Evolutionary conservation across 192 early-diverging fungal genomes (phyloP).

Genomic region (Podila horticola): DNA sequence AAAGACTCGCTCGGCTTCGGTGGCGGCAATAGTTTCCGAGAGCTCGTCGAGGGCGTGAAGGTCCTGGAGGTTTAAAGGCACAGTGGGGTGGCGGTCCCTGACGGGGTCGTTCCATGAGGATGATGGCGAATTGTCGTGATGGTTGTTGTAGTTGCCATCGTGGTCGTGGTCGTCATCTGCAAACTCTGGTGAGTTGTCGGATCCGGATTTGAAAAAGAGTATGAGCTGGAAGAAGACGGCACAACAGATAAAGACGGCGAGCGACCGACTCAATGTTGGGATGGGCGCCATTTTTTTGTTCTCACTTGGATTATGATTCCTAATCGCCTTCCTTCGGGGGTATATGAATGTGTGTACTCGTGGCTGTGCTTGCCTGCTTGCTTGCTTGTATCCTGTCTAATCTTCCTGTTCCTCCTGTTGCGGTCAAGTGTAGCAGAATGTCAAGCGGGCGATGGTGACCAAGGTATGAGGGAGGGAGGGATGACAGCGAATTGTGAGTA

Average conservation of each 20-base stretch:
- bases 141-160: background rate
- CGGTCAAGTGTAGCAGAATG: too few species aligned
- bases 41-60: conserved; percentile 21
- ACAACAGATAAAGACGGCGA: conserved; percentile 33
- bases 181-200: background rate
- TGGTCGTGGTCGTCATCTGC: too few species aligned
- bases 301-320: background rate
- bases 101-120: conserved; percentile 20
- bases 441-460: background rate
- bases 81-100: conserved; percentile 38
- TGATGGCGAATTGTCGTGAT: background rate
- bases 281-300: conserved; percentile 12
- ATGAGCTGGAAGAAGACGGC: conserved; percentile 27
- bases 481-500: background rate
- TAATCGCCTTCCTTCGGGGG: background rate
- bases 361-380: too few species aligned
- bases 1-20: conserved; percentile 26
- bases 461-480: background rate
- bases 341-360: too few species aligned
- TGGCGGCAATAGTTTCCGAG: conserved; percentile 20
- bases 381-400: too few species aligned
- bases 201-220: conserved; percentile 33
- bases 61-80: conserved; percentile 27
- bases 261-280: conserved; percentile 14
- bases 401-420: too few species aligned